Conservation (phyloP, 2,329 filamentous ascomycete species). For the Neofusicoccum sp. region DNA sequence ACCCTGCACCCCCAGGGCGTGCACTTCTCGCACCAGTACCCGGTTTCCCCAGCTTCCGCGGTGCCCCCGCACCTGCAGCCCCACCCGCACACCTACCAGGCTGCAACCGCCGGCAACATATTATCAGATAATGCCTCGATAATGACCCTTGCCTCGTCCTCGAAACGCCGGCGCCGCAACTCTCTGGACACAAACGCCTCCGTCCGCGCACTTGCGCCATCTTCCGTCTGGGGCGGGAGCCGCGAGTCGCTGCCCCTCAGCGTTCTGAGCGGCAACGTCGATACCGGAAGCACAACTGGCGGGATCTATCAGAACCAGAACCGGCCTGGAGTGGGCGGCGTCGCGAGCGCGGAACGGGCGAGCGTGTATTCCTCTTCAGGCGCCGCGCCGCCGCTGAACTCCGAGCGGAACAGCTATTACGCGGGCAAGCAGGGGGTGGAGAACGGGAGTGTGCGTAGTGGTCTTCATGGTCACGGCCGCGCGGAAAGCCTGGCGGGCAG, state of each 20-base stretch:
- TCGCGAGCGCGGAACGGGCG: slow-evolving; percentile 66
- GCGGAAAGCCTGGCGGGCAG: slow-evolving; percentile 83
- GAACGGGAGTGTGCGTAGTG: slow-evolving; percentile 77
- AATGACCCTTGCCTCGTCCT: slow-evolving; percentile 79
- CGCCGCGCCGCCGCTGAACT: slow-evolving; percentile 62
- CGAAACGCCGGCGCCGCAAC: slow-evolving; percentile 73
- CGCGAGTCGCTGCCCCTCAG: slow-evolving; percentile 79
- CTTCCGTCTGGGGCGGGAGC: slow-evolving; percentile 79
- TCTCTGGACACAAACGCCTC: slow-evolving; percentile 86
- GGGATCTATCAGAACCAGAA: slow-evolving; percentile 57
- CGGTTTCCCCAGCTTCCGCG: slow-evolving; percentile 65
- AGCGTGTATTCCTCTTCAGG: slow-evolving; percentile 77
- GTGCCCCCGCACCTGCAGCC: slow-evolving; percentile 71
- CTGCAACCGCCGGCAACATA: slow-evolving; percentile 80
- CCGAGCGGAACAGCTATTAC: slow-evolving; percentile 82
- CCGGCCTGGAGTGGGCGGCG: slow-evolving; percentile 56
- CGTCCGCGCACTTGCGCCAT: slow-evolving; percentile 80
- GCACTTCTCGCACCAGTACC: slow-evolving; percentile 63
- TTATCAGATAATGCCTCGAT: slow-evolving; percentile 86
- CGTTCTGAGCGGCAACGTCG: slow-evolving; percentile 72
- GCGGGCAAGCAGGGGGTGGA: slow-evolving; percentile 59
- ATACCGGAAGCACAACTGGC: slow-evolving; percentile 51
- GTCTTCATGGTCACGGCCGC: slow-evolving; percentile 72
- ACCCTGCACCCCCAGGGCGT: slow-evolving; percentile 37
- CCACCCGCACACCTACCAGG: slow-evolving; percentile 69